Base-by-base conservation (phyloP, 73 alveolate species). In the Durusdinium trenchii region DNA sequence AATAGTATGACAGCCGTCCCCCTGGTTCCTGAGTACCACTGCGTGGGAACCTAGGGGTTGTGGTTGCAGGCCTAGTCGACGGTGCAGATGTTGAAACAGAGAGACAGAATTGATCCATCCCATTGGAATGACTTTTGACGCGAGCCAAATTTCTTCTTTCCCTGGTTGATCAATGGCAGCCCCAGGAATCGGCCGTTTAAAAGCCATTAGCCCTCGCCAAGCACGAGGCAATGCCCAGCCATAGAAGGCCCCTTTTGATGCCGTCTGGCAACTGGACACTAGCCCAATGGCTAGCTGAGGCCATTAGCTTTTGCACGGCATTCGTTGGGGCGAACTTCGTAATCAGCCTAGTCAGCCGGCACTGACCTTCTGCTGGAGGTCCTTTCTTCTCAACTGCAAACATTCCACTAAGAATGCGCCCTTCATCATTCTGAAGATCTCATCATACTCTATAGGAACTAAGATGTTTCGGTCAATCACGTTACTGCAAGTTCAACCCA, bases 21-120 rank as follows among this genome's bases (percentile, higher is more conserved):
- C 69, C 86, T 9, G 54, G 42, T 28, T 0, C 32, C 5, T 3
- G 35, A 0, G 48, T 35, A 3, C 86, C 71, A 43, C 64, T 47
- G 3, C 14, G 6, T 5, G 96, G 96, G 0, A 35, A 38, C 96
- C 96, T 26, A n/a, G 20, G 60, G 86, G 96, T 14, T 51, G 51
- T 1, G 47, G 14, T 1, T 2, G 51, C 23, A 89, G 35, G 3
- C 96, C 96, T 30, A 89, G 48, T 36, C 86, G 51, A 20, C 96
- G 38, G 86, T 89, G 96, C 50, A 89, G 52, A 30, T 62, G 96
- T 38, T 62, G 96, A 36, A 89, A 89, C 48, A 89, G 23, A 23
- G 52, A 0, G 42, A 89, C 96, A 18, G 73, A n/a, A 18, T 61
- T 62, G 6, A 23, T 35, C 83, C 83, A 62, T 9, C 96, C 84